phyloP scores from a whole-genome alignment of 768 basidiomycete genomes.

The Tephrocybe sp. region DNA sequence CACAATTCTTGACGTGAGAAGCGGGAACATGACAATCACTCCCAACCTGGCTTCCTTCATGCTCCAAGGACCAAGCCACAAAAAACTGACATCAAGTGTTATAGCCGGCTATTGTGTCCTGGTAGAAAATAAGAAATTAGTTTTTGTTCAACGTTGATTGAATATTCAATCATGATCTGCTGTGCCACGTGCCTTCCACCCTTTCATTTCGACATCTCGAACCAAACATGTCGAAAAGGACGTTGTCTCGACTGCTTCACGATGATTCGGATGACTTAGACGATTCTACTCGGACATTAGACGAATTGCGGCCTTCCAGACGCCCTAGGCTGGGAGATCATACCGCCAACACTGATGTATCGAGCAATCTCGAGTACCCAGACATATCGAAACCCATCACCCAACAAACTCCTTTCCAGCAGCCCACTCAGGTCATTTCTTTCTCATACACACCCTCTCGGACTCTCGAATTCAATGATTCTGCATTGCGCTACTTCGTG shows the following conservation, averaged over 20 bases:
- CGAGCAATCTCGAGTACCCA: slow-evolving; percentile 18
- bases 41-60: too few species aligned
- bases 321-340: background rate
- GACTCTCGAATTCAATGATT: slow-evolving; percentile 60
- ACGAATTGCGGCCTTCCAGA: background rate
- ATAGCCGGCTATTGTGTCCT: too few species aligned
- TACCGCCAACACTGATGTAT: background rate
- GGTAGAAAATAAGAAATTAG: too few species aligned
- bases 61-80: too few species aligned
- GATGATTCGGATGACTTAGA: slow-evolving; percentile 1
- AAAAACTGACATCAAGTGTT: too few species aligned
- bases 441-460: slow-evolving; percentile 68
- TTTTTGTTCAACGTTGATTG: too few species aligned
- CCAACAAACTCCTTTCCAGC: slow-evolving; percentile 54
- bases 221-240: slow-evolving; percentile 14
- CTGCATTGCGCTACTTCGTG: slow-evolving; percentile 68
- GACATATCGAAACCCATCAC: slow-evolving; percentile 12
- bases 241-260: slow-evolving; percentile 14
- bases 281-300: background rate
- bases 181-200: too few species aligned
- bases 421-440: slow-evolving; percentile 63
- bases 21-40: too few species aligned
- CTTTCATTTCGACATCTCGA: too few species aligned
- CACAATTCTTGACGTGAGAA: too few species aligned
- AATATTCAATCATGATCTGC: too few species aligned